Evolutionary conservation across 2,329 filamentous ascomycete species (phyloP).

Genomic region (Xylaria sp.): DNA sequence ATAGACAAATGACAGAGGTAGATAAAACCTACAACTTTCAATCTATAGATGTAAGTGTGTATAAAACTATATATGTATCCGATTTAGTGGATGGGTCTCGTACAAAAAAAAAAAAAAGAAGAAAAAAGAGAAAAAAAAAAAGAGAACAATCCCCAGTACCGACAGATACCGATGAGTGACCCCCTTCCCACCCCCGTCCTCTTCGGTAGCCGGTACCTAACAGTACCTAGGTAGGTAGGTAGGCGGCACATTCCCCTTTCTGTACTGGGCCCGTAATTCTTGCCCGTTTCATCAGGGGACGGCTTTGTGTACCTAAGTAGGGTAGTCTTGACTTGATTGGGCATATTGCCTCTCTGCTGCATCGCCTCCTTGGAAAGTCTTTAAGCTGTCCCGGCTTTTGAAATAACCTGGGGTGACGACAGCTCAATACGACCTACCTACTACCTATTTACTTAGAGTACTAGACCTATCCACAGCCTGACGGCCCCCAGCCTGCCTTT

Average conservation of each 20-base stretch:
- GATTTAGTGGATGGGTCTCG: neutral
- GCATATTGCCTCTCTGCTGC: neutral
- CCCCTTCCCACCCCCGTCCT: neutral
- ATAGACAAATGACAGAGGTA: too few relatives aligned
- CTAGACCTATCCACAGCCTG: too few relatives aligned
- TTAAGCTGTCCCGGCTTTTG: neutral
- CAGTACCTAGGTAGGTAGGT: too few relatives aligned
- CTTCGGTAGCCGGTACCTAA: neutral
- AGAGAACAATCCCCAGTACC: too few relatives aligned
- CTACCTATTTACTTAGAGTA: too few relatives aligned
- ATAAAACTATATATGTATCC: neutral
- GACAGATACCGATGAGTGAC: too few relatives aligned
- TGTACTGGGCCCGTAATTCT: neutral
- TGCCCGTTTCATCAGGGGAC: neutral
- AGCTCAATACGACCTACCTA: neutral
- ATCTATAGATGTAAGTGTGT: too few relatives aligned
- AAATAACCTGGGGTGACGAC: constrained; percentile 4
- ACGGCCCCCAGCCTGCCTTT: neutral
- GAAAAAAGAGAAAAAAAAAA: too few relatives aligned
- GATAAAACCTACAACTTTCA: too few relatives aligned
- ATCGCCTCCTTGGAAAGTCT: constrained; percentile 5
- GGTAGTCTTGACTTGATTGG: constrained; percentile 11
- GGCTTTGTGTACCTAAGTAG: neutral
- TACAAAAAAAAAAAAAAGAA: too few relatives aligned
- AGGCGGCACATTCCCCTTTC: constrained; percentile 11